These are phyloP conservation scores for Sclerotinia trifoliorum DNA, from an alignment of 2,329 filamentous ascomycete species.

Conservation along the genomic window DNA sequence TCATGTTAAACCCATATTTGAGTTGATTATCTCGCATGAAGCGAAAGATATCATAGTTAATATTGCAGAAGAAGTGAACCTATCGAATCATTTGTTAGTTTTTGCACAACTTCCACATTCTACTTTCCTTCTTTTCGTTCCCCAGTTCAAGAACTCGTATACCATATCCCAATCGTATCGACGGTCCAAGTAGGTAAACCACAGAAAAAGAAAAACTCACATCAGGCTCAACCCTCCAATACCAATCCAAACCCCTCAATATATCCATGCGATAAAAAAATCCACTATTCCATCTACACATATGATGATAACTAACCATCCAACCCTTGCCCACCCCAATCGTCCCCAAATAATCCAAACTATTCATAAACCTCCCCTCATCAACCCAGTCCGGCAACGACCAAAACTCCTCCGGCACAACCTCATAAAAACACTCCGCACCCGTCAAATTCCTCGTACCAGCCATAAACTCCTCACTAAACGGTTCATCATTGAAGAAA, in stretches of 20 bases:
- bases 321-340: conserved; percentile 97
- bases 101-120: too few relatives aligned
- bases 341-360: conserved; percentile 86
- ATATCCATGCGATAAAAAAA: conserved; percentile 78
- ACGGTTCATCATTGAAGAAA: conserved; percentile 80
- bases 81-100: conserved; percentile 32
- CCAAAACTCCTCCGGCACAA: conserved; percentile 87
- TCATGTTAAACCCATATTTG: conserved; percentile 76
- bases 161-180: not conserved
- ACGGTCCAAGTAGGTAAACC: too few relatives aligned
- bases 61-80: conserved; percentile 55
- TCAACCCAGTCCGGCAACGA: conserved; percentile 94
- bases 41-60: conserved; percentile 83
- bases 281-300: conserved; percentile 93
- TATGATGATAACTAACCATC: conserved; percentile 94
- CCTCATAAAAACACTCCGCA: conserved; percentile 69
- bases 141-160: too few relatives aligned
- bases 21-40: conserved; percentile 84
- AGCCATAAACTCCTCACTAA: conserved; percentile 73
- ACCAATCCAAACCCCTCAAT: conserved; percentile 59
- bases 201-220: conserved; percentile 43
- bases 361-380: conserved; percentile 82
- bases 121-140: not conserved
- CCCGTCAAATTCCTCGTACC: conserved; percentile 66
- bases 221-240: conserved; percentile 60